Percentiles rank a stretch among this genome's conserved stretches.
Conservation (phyloP, 2,329 filamentous ascomycete species). For the Fusarium equiseti region DNA sequence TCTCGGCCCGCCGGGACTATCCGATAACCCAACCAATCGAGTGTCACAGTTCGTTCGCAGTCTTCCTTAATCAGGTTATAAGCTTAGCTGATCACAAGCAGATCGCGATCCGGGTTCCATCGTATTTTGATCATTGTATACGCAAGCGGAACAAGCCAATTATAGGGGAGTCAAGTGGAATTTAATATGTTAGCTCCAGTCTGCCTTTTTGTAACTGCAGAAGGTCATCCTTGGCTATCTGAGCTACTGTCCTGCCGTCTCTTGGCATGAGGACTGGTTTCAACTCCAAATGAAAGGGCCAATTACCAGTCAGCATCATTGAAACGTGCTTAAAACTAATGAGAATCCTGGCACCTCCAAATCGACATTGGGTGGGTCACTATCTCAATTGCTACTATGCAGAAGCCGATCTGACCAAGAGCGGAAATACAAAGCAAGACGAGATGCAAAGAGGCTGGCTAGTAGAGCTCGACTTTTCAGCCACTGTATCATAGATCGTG, state of each 20-base stretch:
- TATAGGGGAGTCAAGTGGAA: too few species aligned
- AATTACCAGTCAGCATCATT: too few species aligned
- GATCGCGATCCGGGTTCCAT: not conserved
- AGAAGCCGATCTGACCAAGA: not conserved
- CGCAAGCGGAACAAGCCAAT: not conserved
- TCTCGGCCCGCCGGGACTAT: not conserved
- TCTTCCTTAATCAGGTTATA: not conserved
- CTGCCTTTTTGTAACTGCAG: not conserved
- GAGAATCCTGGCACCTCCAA: not conserved
- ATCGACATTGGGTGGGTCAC: not conserved
- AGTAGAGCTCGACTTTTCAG: too few species aligned
- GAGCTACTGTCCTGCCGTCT: not conserved
- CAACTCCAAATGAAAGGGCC: too few species aligned
- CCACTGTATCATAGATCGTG: too few species aligned
- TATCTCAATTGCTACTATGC: not conserved
- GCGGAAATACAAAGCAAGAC: not conserved
- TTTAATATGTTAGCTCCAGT: too few species aligned
- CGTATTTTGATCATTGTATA: not conserved
- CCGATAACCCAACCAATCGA: not conserved
- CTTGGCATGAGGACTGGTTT: not conserved
- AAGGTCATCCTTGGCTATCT: not conserved
- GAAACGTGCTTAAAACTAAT: too few species aligned
- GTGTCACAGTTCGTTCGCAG: not conserved
- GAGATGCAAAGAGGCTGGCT: accelerated
- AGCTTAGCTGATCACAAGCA: not conserved